Evolutionary conservation across 2,329 filamentous ascomycete species (phyloP).

Genomic region (Cytospora mali): DNA sequence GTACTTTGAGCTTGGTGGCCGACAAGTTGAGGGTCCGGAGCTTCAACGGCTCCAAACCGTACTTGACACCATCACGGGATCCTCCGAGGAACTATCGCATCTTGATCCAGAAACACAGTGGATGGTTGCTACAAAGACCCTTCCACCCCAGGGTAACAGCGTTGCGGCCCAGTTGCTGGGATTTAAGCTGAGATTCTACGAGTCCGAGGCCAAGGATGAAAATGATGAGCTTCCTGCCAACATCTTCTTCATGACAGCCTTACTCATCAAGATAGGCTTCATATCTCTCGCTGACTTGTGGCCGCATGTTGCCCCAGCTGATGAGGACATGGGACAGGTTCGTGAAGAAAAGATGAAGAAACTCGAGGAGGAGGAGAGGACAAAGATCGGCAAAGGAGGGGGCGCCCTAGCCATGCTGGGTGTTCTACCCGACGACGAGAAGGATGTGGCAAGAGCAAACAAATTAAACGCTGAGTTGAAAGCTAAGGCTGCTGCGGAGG

Average conservation of each 20-base stretch:
- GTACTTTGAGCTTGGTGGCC: conserved; percentile 85
- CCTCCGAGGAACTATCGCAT: conserved; percentile 46
- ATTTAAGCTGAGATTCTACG: conserved; percentile 96
- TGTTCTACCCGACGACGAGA: conserved; percentile 77
- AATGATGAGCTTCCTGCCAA: conserved; percentile 85
- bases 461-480: conserved; percentile 59
- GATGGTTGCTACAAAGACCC: conserved; percentile 78
- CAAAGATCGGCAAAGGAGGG: conserved; percentile 68
- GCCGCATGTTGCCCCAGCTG: conserved; percentile 84
- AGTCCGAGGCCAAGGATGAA: conserved; percentile 73
- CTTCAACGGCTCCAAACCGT: conserved; percentile 49
- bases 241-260: conserved; percentile 84
- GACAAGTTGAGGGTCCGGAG: conserved; percentile 64
- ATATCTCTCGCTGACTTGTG: conserved; percentile 91
- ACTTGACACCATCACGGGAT: conserved; percentile 41
- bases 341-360: conserved; percentile 72
- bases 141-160: conserved; percentile 83
- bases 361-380: conserved; percentile 75
- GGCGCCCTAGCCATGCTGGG: conserved; percentile 90
- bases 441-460: conserved; percentile 54
- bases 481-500: conserved; percentile 51
- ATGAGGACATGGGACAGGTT: conserved; percentile 78
- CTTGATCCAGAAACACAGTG: conserved; percentile 67
- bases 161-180: conserved; percentile 93
- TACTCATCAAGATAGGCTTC: conserved; percentile 96